These are phyloP conservation scores for Wickerhamomyces xylosicus DNA, from an alignment of 805 yeast genomes.

Conservation along the genomic window DNA sequence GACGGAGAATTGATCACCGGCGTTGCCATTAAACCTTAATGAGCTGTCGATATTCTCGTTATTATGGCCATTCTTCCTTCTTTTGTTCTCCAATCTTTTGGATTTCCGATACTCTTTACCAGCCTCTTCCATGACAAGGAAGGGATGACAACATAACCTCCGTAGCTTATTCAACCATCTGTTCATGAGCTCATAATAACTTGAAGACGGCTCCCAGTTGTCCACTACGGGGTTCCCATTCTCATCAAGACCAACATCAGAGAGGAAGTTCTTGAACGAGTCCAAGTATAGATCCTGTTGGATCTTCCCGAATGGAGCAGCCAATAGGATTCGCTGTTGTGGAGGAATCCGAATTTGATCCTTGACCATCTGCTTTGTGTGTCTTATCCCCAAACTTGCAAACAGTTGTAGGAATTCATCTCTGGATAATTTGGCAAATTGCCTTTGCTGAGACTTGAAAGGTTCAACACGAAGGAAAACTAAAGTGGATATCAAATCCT, in stretches of 20 bases:
- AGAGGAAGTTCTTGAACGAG: slow-evolving; percentile 47
- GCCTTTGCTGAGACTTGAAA: slow-evolving; percentile 22
- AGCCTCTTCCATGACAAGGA: slow-evolving; percentile 19
- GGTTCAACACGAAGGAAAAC: slow-evolving; percentile 63
- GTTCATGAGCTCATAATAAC: slow-evolving; percentile 39
- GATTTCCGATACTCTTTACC: neutral
- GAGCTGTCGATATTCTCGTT: too few relatives aligned
- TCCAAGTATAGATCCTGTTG: slow-evolving; percentile 79
- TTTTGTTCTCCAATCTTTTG: neutral
- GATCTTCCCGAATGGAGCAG: slow-evolving; percentile 68
- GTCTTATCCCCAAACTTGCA: slow-evolving; percentile 51
- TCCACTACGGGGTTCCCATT: slow-evolving; percentile 36
- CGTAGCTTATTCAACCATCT: slow-evolving; percentile 62
- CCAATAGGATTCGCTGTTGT: slow-evolving; percentile 59
- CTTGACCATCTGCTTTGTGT: slow-evolving; percentile 75
- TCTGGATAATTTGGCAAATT: neutral
- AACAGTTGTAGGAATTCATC: slow-evolving; percentile 42
- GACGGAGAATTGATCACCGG: neutral
- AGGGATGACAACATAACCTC: slow-evolving; percentile 79
- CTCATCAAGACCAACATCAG: slow-evolving; percentile 39
- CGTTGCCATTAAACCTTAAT: too few relatives aligned
- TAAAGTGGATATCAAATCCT: slow-evolving; percentile 63
- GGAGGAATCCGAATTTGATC: slow-evolving; percentile 70
- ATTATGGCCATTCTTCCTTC: neutral
- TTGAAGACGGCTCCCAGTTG: slow-evolving; percentile 36